Conservation (phyloP, 1,284 basidiomycete species). For the Naganishia sp. region DNA sequence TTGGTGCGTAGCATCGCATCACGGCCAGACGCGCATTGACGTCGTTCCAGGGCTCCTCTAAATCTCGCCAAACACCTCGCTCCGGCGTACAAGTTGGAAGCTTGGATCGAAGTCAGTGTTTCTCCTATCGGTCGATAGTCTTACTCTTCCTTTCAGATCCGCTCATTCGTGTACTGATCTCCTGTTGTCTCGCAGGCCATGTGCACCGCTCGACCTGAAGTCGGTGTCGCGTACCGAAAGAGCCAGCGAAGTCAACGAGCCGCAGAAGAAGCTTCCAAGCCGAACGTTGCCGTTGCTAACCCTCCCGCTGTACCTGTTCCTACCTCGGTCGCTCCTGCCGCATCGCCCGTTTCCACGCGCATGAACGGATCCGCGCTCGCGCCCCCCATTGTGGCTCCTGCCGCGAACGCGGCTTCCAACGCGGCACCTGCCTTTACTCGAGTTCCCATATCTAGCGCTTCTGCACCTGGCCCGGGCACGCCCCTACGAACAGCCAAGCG, state of each 20-base stretch:
- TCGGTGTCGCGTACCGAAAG: slow-evolving; percentile 71
- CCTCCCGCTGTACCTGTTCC: slow-evolving; percentile 13
- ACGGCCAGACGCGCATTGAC: neutral
- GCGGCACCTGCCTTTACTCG: neutral
- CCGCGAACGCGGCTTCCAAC: neutral
- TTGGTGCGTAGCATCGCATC: slow-evolving; percentile 52
- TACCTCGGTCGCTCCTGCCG: slow-evolving; percentile 21
- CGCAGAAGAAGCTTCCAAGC: slow-evolving; percentile 42
- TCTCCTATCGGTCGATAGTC: neutral
- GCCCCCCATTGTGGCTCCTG: neutral
- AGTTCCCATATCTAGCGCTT: too few species aligned
- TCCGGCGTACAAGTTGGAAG: slow-evolving; percentile 60
- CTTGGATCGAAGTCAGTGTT: slow-evolving; percentile 46
- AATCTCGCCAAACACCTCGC: slow-evolving; percentile 64
- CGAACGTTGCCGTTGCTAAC: slow-evolving; percentile 7
- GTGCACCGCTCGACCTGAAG: slow-evolving; percentile 74
- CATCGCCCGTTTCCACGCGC: neutral
- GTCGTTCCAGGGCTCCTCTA: slow-evolving; percentile 65
- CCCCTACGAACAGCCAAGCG: slow-evolving; percentile 59
- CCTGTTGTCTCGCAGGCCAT: slow-evolving; percentile 60
- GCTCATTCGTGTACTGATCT: slow-evolving; percentile 2
- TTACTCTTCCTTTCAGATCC: neutral
- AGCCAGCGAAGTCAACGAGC: slow-evolving; percentile 53
- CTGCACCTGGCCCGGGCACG: neutral
- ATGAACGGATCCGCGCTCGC: neutral